Conservation (phyloP, 2,329 filamentous ascomycete genomes). For the Bipolaris bicolor region DNA sequence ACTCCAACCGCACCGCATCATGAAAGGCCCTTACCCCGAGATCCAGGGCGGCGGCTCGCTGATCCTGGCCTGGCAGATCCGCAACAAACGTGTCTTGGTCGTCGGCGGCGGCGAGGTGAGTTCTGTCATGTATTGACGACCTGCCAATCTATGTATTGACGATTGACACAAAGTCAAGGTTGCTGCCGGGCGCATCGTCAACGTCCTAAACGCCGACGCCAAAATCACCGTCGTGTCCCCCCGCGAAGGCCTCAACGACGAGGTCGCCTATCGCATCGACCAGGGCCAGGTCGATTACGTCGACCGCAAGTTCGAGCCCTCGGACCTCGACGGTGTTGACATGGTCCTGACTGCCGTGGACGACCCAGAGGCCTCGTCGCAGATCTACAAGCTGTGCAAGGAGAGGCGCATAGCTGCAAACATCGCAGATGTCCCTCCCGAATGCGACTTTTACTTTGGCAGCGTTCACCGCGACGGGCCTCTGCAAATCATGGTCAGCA, state of each 20-base stretch:
- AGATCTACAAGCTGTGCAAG: conserved; percentile 94
- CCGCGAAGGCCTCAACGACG: conserved; percentile 77
- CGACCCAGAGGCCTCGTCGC: conserved; percentile 86
- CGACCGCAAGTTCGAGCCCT: conserved; percentile 81
- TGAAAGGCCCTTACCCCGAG: conserved; percentile 69
- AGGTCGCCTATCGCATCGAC: conserved; percentile 82
- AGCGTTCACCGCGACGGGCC: conserved; percentile 94
- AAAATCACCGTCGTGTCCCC: conserved; percentile 86
- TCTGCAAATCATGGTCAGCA: conserved; percentile 97
- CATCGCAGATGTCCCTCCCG: conserved; percentile 93
- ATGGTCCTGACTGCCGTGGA: conserved; percentile 96
- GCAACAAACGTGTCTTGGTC: conserved; percentile 86
- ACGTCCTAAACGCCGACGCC: conserved; percentile 94
- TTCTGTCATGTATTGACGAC: conserved; percentile 9
- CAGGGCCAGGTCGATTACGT: conserved; percentile 78
- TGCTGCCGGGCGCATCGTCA: conserved; percentile 89
- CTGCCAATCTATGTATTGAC: conserved; percentile 27
- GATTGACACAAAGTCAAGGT: conserved; percentile 67
- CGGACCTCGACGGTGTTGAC: conserved; percentile 79
- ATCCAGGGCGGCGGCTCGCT: conserved; percentile 91
- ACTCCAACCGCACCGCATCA: conserved; percentile 35
- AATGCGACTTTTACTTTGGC: conserved; percentile 99
- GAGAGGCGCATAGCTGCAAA: conserved; percentile 84
- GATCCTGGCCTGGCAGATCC: conserved; percentile 95
- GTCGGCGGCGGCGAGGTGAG: conserved; percentile 92